Evolutionary conservation across 768 basidiomycete species (phyloP).

Genomic region (Russula lepida): DNA sequence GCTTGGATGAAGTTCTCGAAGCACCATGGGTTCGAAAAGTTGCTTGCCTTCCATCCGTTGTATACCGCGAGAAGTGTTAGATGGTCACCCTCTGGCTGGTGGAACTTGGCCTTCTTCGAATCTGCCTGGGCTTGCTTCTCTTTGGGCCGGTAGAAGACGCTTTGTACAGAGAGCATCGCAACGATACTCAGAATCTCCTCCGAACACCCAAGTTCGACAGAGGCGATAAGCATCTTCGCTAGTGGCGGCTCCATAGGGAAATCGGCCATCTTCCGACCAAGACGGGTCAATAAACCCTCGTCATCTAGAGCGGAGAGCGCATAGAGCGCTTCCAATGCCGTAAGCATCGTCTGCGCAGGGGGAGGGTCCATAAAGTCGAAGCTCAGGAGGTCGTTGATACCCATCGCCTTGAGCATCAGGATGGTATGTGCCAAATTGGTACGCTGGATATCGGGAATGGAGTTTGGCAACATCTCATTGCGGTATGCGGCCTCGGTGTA

Average conservation of each 20-base stretch:
- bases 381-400: conserved; percentile 92
- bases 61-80: conserved; percentile 89
- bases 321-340: conserved; percentile 89
- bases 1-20: conserved; percentile 99
- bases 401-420: conserved; percentile 96
- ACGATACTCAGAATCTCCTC: conserved; percentile 97
- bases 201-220: conserved; percentile 94
- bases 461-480: conserved; percentile 97
- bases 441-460: conserved; percentile 96
- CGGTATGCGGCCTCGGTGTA: conserved; percentile 98
- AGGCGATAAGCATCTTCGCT: conserved; percentile 97
- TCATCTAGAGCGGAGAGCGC: conserved; percentile 95
- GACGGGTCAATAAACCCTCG: conserved; percentile 86
- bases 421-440: conserved; percentile 91
- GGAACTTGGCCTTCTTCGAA: conserved; percentile 99
- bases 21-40: conserved; percentile 98
- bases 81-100: conserved; percentile 97
- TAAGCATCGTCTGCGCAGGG: conserved; percentile 93
- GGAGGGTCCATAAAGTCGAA: conserved; percentile 99
- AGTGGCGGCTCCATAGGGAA: conserved; percentile 96
- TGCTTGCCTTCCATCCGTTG: conserved; percentile 96
- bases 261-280: conserved; percentile 99
- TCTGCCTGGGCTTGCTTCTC: conserved; percentile 99
- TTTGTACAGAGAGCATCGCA: conserved; percentile 95
- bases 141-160: conserved; percentile 97